Evolutionary conservation across 2,329 filamentous ascomycete species (phyloP).

Genomic region (Phaeosphaeria sp.): DNA sequence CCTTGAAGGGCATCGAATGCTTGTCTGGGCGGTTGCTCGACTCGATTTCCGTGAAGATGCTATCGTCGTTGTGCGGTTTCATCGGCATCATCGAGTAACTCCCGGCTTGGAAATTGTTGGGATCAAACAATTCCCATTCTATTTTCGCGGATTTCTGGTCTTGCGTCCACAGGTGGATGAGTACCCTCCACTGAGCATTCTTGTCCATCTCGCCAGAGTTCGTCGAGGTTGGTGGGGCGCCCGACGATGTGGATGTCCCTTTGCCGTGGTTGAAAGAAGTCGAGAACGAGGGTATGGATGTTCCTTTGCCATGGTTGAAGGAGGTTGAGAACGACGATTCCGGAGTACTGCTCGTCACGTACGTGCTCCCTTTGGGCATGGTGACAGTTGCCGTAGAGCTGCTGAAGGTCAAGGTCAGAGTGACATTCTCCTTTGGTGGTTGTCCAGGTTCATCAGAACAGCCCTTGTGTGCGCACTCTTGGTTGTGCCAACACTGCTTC

Average conservation of each 20-base stretch:
- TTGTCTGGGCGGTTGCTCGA: conserved; percentile 4
- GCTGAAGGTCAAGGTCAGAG: not conserved
- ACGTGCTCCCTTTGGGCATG: not conserved
- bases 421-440: not conserved
- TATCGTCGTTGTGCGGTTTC: not conserved
- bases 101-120: conserved; percentile 19
- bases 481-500: not conserved
- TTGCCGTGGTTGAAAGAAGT: not conserved
- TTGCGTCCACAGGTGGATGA: conserved; percentile 18
- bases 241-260: not conserved
- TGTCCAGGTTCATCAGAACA: not conserved
- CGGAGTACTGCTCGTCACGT: not conserved
- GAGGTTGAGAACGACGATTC: too few species aligned
- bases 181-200: conserved; percentile 18
- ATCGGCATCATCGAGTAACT: not conserved
- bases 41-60: conserved; percentile 9
- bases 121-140: conserved; percentile 22
- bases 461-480: not conserved
- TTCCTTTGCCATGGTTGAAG: too few species aligned
- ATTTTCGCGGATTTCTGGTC: conserved; percentile 8
- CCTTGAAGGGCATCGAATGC: conserved; percentile 14
- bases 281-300: not conserved
- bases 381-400: not conserved
- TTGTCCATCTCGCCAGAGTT: conserved; percentile 12
- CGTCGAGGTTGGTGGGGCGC: not conserved